Evolutionary conservation across 495 filamentous ascomycete genomes (phyloP).

Genomic region (Penicillium soppii): DNA sequence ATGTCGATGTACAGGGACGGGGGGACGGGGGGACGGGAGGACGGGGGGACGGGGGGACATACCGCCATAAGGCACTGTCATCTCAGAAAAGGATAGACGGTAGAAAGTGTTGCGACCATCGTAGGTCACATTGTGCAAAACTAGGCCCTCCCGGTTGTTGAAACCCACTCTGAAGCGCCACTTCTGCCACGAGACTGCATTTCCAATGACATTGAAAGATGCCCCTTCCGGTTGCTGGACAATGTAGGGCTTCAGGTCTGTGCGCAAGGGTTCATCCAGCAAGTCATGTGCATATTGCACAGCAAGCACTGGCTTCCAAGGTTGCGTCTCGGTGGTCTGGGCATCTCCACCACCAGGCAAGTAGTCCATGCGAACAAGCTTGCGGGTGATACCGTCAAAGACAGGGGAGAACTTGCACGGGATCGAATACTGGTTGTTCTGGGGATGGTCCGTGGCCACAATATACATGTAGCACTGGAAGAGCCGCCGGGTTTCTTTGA

Average conservation of each 20-base stretch:
- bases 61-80: constrained; percentile 67
- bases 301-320: constrained; percentile 51
- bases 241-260: constrained; percentile 73
- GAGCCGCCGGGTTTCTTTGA: constrained; percentile 36
- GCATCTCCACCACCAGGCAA: constrained; percentile 40
- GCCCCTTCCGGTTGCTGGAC: constrained; percentile 77
- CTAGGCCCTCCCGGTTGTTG: constrained; percentile 63
- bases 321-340: constrained; percentile 30
- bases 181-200: constrained; percentile 60
- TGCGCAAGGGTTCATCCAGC: constrained; percentile 38
- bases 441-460: constrained; percentile 37
- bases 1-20: too few relatives aligned
- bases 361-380: constrained; percentile 58
- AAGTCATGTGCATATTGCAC: constrained; percentile 50
- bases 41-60: too few relatives aligned
- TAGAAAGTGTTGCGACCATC: constrained; percentile 71
- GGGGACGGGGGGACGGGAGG: too few relatives aligned
- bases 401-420: constrained; percentile 79
- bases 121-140: constrained; percentile 65
- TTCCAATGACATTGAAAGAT: constrained; percentile 55
- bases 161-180: constrained; percentile 68
- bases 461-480: constrained; percentile 50
- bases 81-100: constrained; percentile 71
- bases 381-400: constrained; percentile 61
- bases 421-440: constrained; percentile 74